Base-by-base conservation (phyloP, 805 yeast species). In the Lipomyces oligophaga region DNA sequence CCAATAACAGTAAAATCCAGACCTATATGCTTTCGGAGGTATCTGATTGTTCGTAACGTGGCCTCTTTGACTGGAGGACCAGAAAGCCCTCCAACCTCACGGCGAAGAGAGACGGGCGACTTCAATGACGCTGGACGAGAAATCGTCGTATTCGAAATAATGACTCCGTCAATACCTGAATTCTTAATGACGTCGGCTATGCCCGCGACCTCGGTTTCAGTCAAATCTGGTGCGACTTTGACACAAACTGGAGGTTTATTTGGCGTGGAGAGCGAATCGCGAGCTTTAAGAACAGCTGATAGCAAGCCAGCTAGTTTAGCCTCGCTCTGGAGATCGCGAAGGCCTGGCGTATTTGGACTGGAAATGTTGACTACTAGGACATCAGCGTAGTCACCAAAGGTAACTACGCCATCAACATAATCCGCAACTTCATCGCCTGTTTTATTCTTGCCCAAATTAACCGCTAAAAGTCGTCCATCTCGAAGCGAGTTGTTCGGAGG, bases 331-430 rank as follows among this genome's bases (percentile, higher is more conserved):
- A 90, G 74, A 58, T 80, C 85, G 61, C 97, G 78, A 57, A 90
- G 74, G 1, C 97, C 97, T 3, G 97, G 97, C 1, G 97, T 90
- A 63, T 90, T 90, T 43, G 97, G 97, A 39, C 95, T 84, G 1
- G 96, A 87, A 11, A 90, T 96, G 61, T 90, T 90, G 55, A 90
- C 78, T 16, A 90, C 90, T 52, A 90, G 71, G 5, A 85, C 88
- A 67, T 90, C 97, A 3, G 97, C 96, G 58, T 73, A 79, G 10
- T 80, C 78, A 10, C 94, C 95, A 57, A 90, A 78, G 44, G 81
- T 74, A 48, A 78, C 78, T 21, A 90, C 95, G 51, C 97, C 97
- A 55, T 76, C 72, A 38, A 85, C 78, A 61, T 87, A 90, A 65
- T 90, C 97, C 47, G 80, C 71, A 46, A 87, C 78, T 64, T 88